Evolutionary conservation across 2,329 filamentous ascomycete species (phyloP), one percentile per base, ranked within the genome.

Genomic region (Aspergillus sp.): DNA sequence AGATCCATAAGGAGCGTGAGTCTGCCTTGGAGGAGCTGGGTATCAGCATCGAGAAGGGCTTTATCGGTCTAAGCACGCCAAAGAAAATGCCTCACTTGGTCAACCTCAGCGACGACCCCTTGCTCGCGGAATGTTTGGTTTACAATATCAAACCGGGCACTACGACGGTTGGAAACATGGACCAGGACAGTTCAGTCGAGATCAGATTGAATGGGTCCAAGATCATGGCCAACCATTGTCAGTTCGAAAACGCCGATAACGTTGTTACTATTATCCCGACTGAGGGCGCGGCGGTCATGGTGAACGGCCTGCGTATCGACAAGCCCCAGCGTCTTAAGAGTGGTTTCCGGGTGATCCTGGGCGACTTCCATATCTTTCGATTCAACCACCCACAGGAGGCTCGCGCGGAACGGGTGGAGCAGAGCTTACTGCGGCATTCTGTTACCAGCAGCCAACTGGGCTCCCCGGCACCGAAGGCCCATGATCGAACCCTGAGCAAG

Each of bases 71-170:
- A 51, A 91, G 88, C 50, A 97, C 90, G 19, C 93, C 93, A 0
- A 98, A 98, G 73, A 96, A 96, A 71, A 98, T 97, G 88, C 93
- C 93, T 6, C 93, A 98, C 81, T 72, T 98, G 69, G 93, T 98
- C 69, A 98, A 98, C 65, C 72, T 98, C 56, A 96, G 90, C n/a
- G 87, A 93, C 63, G 87, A 93, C 62, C 93, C 93, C 6, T 75
- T 98, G 30, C 77, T 98, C 40, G 90, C 91, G 4, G 93, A 98
- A 71, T 98, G 93, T 69, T 74, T 98, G 48, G 88, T 98, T 35
- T 98, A 98, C 72, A 98, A 98, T 61, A 79, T 98, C 56, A 98
- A 98, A 67, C 91, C 93, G 5, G 93, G 93, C 30, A 86, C 82
- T 6, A 98, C 93, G 0, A 91, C 87, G 0, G 93, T 98, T 19